phyloP scores from a whole-genome alignment of 1,139 yeast species.

The Petasospora fabianii region DNA sequence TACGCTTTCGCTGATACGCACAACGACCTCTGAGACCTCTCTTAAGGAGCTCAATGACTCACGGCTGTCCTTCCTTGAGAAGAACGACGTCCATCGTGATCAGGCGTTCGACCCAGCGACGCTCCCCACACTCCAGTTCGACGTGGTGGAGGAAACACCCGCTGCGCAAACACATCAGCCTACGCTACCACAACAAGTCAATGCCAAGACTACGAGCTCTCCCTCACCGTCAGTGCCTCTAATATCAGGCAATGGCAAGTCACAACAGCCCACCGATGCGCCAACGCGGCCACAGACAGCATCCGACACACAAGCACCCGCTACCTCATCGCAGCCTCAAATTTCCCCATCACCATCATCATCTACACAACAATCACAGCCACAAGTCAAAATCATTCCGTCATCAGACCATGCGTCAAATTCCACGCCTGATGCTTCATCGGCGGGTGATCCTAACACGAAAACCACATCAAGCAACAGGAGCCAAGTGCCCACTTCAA shows the following conservation, averaged over 20 bases:
- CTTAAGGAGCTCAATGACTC: conserved; percentile 36
- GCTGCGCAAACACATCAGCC: no score
- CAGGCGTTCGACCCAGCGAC: conserved; percentile 20
- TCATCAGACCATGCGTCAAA: background rate
- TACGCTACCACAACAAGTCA: no score
- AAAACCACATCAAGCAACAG: no score
- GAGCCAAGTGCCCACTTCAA: no score
- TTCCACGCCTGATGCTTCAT: no score
- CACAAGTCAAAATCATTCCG: background rate
- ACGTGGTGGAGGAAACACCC: conserved; percentile 1
- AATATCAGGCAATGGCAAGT: no score
- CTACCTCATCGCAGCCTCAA: background rate
- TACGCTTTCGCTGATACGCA: conserved; percentile 27
- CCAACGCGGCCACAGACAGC: conserved; percentile 1
- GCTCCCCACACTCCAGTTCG: conserved; percentile 14
- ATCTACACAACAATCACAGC: background rate
- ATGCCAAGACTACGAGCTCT: no score
- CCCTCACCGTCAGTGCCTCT: no score
- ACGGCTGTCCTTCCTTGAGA: conserved; percentile 40
- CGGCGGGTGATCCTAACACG: no score
- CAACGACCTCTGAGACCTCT: conserved; percentile 23
- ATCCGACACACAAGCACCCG: background rate
- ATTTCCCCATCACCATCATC: background rate
- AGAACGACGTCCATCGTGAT: conserved; percentile 42
- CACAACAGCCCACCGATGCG: no score